Evolutionary conservation across 441 rosid genomes (phyloP), one percentile per base, ranked within the genome.

Genomic region (Erysimum pusillum): DNA sequence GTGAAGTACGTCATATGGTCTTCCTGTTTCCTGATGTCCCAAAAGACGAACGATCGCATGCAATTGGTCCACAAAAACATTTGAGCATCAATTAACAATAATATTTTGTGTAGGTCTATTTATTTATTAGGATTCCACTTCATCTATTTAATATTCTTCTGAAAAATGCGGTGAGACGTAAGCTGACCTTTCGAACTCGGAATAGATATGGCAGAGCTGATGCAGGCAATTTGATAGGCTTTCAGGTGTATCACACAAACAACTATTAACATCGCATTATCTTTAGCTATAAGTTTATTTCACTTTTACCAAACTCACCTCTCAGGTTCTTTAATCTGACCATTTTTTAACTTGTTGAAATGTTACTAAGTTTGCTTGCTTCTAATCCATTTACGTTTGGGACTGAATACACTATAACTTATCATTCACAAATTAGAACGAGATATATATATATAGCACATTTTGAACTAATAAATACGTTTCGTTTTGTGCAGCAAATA

Each of bases 151-250:
- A 38, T 65, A 31, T 58, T 54, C 20, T 32, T 63, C 17, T 17
- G 41, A 28, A 28, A 39, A 49, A 59, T 44, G 77, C 58, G 77
- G 77, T 71, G 77, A 71, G 41, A 77, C 74, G 81, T 67, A 14
- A 36, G 56, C 59, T 80, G 90, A 61, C 92, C 88, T 69, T 85
- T 87, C 69, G 72, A 62, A 76, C 64, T 31, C 75, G 73, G 73
- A 83, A 83, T 56, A 67, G 91, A 82, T 75, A 61, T 34, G 80
- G 52, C 82, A 49, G 45, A 74, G 57, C 81, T 68, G 78, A 54
- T 69, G 61, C 75, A 73, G 15, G 41, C 73, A 56, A 42, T 51
- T 51, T 73, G 63, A 73, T 59, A 78, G 46, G 74, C 57, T 42
- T 53, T 67, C 73, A 42, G 22, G 14, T 17, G 15, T 38, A 64